Conservation (phyloP, 2,329 filamentous ascomycete genomes). For the Cercospora sojina region DNA sequence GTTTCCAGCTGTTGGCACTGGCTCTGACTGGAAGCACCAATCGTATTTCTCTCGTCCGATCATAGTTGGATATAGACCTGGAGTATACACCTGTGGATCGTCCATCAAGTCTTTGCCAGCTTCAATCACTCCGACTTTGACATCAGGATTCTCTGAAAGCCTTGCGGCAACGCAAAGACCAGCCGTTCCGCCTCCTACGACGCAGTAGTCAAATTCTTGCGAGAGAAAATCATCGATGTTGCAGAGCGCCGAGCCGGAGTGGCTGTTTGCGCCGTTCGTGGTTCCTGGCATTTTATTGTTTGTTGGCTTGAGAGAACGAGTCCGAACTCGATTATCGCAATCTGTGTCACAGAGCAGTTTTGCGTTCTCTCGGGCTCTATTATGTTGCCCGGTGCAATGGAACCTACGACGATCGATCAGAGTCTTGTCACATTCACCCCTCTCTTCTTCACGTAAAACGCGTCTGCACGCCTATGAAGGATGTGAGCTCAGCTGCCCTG, state of each 20-base stretch:
- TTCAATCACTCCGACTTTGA: slow-evolving; percentile 38
- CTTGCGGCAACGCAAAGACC: slow-evolving; percentile 34
- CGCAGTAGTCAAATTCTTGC: slow-evolving; percentile 32
- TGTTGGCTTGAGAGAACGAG: neutral
- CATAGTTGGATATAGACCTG: slow-evolving; percentile 35
- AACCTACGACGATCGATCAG: slow-evolving; percentile 5
- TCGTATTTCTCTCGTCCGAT: slow-evolving; percentile 39
- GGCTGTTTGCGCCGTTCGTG: slow-evolving; percentile 21
- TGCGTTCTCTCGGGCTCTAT: neutral
- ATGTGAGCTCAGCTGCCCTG: slow-evolving; percentile 14
- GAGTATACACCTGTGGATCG: slow-evolving; percentile 37
- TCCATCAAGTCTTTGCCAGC: slow-evolving; percentile 33
- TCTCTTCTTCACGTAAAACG: slow-evolving; percentile 10
- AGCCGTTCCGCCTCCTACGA: slow-evolving; percentile 36
- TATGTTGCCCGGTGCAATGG: slow-evolving; percentile 15
- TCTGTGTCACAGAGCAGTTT: neutral
- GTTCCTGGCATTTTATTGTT: slow-evolving; percentile 19
- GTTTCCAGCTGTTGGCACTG: slow-evolving; percentile 25
- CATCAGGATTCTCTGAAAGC: slow-evolving; percentile 32
- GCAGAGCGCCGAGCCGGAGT: slow-evolving; percentile 30
- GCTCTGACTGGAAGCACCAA: slow-evolving; percentile 36
- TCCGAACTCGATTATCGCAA: neutral
- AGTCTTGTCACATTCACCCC: slow-evolving; percentile 3
- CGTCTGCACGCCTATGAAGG: neutral
- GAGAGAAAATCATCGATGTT: slow-evolving; percentile 31